Base-by-base conservation (phyloP, 768 basidiomycete species). In the Lactarius deliciosus region DNA sequence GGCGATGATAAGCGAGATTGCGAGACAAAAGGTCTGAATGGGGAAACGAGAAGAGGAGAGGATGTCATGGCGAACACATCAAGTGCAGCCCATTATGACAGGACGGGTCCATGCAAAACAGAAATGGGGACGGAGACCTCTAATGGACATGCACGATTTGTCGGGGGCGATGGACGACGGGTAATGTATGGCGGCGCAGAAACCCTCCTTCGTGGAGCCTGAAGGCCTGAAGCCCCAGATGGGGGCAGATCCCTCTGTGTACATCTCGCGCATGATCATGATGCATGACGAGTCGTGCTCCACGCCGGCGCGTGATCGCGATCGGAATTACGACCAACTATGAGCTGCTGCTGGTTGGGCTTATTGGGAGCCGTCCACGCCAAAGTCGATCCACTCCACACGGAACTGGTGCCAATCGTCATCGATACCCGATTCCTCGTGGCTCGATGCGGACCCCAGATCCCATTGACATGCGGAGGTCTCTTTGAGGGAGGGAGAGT, bases 301-400 rank as follows among this genome's bases (percentile, higher is more conserved):
- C 13, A 53, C 25, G 22, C 11, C 50, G 9, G 15, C 3, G 50
- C 22, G 11, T 25, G 45, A 47, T 47, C 50, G 11, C 22, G 45
- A 47, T 47, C 45, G n/a, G n/a, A 47, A 47, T 18, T 41, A 41
- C 41, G 5, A 41, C 41, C 16, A 25, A 53, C n/a, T 6, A 53
- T 8, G 13, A 53, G 22, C 22, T 10, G 47, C 9, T 25, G 50
- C 10, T 53, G 47, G 38, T n/a, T 11, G 25, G 20, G 22, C 28
- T 66, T 40, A 63, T 36, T 8, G 34, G 6, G 57, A 15, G 22
- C 50, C 50, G 5, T 53, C 38, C 2, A 7, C 47, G 11, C 60
- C 54, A 47, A 68, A 68, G 57, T 68, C 61, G 15, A 68, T 69
- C 69, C 66, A 68, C 20, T 68, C 69, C 20, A 68, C 69, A 28